Evolutionary conservation across 2,329 filamentous ascomycete species (phyloP).

Genomic region (Trichoderma arundinaceum): DNA sequence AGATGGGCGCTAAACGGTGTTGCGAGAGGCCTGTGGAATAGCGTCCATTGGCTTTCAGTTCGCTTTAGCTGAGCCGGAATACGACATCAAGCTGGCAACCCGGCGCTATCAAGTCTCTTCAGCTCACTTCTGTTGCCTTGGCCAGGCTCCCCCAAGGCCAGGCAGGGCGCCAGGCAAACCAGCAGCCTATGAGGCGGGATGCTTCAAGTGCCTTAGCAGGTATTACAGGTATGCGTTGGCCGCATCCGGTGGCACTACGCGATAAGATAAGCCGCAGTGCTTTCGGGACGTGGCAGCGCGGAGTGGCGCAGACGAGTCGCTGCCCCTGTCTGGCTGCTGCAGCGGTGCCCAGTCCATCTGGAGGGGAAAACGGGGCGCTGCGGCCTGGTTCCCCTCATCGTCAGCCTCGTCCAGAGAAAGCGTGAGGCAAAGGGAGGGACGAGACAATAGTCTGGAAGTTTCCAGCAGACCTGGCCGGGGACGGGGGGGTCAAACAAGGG

Average conservation of each 20-base stretch:
- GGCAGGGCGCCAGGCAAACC: too few species aligned
- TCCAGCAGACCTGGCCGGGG: not conserved
- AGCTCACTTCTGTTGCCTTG: constrained; percentile 15
- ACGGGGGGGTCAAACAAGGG: not conserved
- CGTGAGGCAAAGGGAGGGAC: not conserved
- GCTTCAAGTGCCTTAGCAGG: not conserved
- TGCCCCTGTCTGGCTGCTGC: constrained; percentile 19
- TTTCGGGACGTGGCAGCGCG: too few species aligned
- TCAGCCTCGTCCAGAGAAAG: constrained; percentile 23
- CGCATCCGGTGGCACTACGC: not conserved
- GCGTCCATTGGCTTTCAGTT: too few species aligned
- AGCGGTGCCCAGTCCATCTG: constrained; percentile 24
- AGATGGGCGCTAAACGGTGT: constrained; percentile 11
- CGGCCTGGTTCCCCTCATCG: constrained; percentile 23
- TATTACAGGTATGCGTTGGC: too few species aligned
- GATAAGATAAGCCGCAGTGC: constrained; percentile 1
- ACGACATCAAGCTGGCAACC: not conserved
- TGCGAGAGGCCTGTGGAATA: too few species aligned
- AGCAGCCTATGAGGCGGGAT: constrained; percentile 2
- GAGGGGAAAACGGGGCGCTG: constrained; percentile 22
- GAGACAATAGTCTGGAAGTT: not conserved
- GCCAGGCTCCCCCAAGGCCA: not conserved
- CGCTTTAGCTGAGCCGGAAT: too few species aligned
- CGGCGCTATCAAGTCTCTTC: not conserved
- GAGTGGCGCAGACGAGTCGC: not conserved